phyloP scores from a whole-genome alignment of 306 rosid genomes.

The Begonia peltatifolia region DNA sequence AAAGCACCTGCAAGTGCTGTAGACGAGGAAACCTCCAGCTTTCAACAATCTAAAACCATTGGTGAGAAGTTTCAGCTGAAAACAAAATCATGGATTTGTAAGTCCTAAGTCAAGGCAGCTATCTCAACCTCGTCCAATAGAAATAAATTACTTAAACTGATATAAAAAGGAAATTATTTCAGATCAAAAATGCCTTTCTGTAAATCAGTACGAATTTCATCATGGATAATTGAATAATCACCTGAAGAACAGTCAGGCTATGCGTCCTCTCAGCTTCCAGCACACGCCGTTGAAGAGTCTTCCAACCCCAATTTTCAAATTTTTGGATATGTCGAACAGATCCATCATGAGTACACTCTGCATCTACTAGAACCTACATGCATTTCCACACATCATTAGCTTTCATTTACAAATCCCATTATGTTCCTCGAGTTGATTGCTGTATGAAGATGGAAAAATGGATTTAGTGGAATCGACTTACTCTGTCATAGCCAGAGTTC shows the following conservation, averaged over 20 bases:
- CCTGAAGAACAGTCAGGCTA: slow-evolving; percentile 63
- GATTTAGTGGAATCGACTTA: slow-evolving; percentile 3
- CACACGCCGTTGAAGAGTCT: slow-evolving; percentile 63
- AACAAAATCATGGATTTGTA: slow-evolving; percentile 6
- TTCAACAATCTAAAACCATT: slow-evolving; percentile 81
- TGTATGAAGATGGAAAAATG: neutral
- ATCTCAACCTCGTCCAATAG: no score
- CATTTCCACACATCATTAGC: slow-evolving; percentile 11
- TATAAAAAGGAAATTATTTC: no score
- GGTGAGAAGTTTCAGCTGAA: slow-evolving; percentile 64
- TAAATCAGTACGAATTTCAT: neutral
- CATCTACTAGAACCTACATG: slow-evolving; percentile 84
- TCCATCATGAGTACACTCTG: slow-evolving; percentile 98
- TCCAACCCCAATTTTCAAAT: slow-evolving; percentile 93
- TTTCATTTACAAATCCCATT: slow-evolving; percentile 6
- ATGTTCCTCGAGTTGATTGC: neutral
- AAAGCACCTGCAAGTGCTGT: slow-evolving; percentile 93
- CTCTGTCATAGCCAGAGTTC: slow-evolving; percentile 72
- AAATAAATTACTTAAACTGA: no score
- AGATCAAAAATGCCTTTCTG: neutral
- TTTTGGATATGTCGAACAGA: slow-evolving; percentile 81
- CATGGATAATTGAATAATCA: slow-evolving; percentile 4
- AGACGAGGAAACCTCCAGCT: slow-evolving; percentile 67
- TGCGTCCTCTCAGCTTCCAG: slow-evolving; percentile 79
- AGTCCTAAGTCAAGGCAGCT: no score